Evolutionary conservation across 257 asterid species (phyloP).

Genomic region (Nicotiana tabacum): DNA sequence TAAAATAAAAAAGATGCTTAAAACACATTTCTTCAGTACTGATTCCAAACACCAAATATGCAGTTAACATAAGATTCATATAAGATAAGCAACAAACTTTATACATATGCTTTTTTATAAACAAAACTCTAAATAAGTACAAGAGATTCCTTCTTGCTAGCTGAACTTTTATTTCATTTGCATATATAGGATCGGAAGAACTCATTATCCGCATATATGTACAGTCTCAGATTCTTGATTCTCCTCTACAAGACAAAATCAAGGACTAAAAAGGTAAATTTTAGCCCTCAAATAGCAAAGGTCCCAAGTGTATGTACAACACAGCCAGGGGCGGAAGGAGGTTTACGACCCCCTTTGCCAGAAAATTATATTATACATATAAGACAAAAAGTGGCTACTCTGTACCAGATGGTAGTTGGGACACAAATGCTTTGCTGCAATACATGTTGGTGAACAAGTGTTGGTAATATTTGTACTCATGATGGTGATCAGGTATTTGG

Average conservation of each 20-base stretch:
- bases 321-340: too few species aligned
- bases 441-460: too few species aligned
- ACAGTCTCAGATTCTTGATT: slow-evolving; percentile 16
- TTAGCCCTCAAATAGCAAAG: background rate
- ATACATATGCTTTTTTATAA: background rate
- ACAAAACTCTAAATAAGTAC: background rate
- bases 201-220: slow-evolving; percentile 3
- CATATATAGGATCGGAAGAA: background rate
- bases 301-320: too few species aligned
- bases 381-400: too few species aligned
- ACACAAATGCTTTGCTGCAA: too few species aligned
- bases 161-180: background rate
- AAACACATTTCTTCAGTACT: background rate
- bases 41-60: background rate
- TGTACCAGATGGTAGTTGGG: too few species aligned
- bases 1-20: too few species aligned
- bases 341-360: too few species aligned
- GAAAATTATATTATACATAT: too few species aligned
- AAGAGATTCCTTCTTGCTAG: background rate
- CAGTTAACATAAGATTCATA: background rate
- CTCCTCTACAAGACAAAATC: slow-evolving; percentile 4
- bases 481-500: too few species aligned
- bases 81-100: background rate
- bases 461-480: too few species aligned
- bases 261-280: background rate